Base-by-base conservation (phyloP, 176 grass and related monocot species). In the Microstegium vimineum region DNA sequence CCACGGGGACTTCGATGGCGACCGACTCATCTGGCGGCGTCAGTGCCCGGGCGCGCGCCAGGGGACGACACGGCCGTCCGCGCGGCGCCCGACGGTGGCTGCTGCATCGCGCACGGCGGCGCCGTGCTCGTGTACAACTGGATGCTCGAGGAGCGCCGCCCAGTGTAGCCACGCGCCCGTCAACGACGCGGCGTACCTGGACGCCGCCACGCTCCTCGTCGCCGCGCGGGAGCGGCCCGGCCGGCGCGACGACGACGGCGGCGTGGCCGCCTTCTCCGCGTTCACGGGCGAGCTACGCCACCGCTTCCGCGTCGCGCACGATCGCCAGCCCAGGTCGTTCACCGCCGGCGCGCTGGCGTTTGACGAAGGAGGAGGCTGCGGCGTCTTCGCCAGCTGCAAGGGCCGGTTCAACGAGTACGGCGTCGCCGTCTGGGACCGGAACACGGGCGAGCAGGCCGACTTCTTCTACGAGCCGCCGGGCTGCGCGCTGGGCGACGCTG, bases 351-450 rank as follows among this genome's bases (percentile, higher is more conserved):
- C 95, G 0, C 84, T 94, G 10, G 86, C 76, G 22, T 54, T 94
- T 14, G 69, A 77, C 20, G 20, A 4, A n/a, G n/a, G n/a, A n/a
- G n/a, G n/a, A n/a, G n/a, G 42, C 0, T 10, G 22, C 76, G 37
- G 8, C 22, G 76, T 95, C 34, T 98, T 98, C 66, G 84, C 90
- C 1, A 95, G 92, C 79, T 95, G 95, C 84, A 98, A 89, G 86
- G 95, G 95, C 7, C 57, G 95, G 28, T 32, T 93, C 72, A 95
- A 95, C 62, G 95, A 98, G 87, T 91, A 98, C 65, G 96, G 96
- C 59, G 46, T 98, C 17, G 93, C 57, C 3, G 87, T 83, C 22
- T 98, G 96, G 96, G 96, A 95, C 64, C 1, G 31, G 33, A 36
- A 28, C 86, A 88, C 87, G 0, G 93, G 96, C 28, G 78, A 88